Conservation (phyloP, 768 basidiomycete species). For the Lactarius evosmus region DNA sequence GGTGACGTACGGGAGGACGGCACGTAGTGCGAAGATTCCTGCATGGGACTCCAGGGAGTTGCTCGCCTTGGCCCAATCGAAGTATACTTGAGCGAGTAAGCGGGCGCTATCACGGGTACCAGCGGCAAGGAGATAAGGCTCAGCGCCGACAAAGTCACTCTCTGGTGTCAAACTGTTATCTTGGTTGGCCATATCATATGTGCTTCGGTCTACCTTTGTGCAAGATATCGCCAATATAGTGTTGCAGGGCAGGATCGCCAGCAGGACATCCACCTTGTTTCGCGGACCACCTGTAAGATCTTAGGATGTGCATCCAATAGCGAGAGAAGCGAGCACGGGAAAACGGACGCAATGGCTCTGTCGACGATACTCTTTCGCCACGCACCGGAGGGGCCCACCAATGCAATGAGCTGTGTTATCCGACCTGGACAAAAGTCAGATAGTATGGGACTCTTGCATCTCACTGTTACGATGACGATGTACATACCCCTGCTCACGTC, state of each 20-base stretch:
- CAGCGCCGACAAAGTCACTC: constrained; percentile 68
- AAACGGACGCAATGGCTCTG: constrained; percentile 73
- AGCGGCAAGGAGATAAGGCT: constrained; percentile 78
- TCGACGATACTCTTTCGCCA: constrained; percentile 94
- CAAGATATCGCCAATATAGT: constrained; percentile 86
- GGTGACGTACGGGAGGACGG: constrained; percentile 72
- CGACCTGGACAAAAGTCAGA: constrained; percentile 50
- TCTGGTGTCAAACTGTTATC: constrained; percentile 45
- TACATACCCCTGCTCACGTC: constrained; percentile 76
- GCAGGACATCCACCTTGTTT: constrained; percentile 74
- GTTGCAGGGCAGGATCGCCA: constrained; percentile 85
- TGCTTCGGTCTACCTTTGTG: constrained; percentile 59
- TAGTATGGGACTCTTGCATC: not conserved
- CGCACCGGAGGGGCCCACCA: constrained; percentile 70
- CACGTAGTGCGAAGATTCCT: constrained; percentile 80
- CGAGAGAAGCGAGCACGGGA: constrained; percentile 1
- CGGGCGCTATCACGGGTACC: constrained; percentile 89
- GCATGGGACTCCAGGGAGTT: constrained; percentile 34
- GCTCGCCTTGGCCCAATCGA: constrained; percentile 65
- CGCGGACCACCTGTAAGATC: constrained; percentile 70
- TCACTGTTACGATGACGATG: not conserved
- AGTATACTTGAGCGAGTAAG: constrained; percentile 80
- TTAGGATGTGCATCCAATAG: constrained; percentile 20
- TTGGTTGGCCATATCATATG: not conserved
- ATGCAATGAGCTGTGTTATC: constrained; percentile 86